These are phyloP conservation scores for Cunninghamia lanceolata DNA, from an alignment of 75 land plant genomes.

Conservation along the genomic window DNA sequence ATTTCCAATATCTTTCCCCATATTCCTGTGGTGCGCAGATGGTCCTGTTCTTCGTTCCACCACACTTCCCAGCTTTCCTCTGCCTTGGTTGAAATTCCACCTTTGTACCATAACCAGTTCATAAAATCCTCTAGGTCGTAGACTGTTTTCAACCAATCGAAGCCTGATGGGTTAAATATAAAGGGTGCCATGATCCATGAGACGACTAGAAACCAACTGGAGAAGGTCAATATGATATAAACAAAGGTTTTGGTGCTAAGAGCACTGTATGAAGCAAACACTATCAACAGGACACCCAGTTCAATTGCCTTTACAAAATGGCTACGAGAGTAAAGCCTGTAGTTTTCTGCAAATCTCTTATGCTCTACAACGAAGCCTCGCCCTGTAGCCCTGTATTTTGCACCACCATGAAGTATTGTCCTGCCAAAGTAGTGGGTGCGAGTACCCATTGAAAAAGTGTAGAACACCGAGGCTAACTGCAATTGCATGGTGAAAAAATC, in stretches of 20 bases:
- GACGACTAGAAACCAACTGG: conserved; percentile 83
- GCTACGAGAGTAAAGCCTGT: conserved; percentile 42
- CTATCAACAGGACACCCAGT: conserved; percentile 26
- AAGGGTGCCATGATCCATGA: conserved; percentile 91
- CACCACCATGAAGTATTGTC: conserved; percentile 43
- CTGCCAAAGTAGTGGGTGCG: conserved; percentile 38
- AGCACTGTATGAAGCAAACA: conserved; percentile 25
- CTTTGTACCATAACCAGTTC: conserved; percentile 87
- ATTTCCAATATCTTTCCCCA: conserved; percentile 84
- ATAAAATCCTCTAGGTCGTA: conserved; percentile 86
- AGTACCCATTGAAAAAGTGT: conserved; percentile 46
- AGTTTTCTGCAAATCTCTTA: conserved; percentile 37
- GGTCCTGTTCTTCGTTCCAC: conserved; percentile 93
- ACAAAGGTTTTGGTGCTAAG: conserved; percentile 43
- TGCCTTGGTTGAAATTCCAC: conserved; percentile 59
- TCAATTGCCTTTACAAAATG: conserved; percentile 41
- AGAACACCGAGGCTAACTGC: conserved; percentile 42
- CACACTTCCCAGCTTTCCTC: conserved; percentile 90
- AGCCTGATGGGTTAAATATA: conserved; percentile 88
- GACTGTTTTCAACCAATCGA: conserved; percentile 91
- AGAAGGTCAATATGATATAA: conserved; percentile 71
- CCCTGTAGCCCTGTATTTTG: conserved; percentile 46
- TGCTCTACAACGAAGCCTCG: conserved; percentile 43
- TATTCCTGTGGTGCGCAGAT: conserved; percentile 73
- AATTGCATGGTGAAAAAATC: conserved; percentile 40